Conservation (phyloP, 805 yeast genomes). For the Pichia thaimueangensis region DNA sequence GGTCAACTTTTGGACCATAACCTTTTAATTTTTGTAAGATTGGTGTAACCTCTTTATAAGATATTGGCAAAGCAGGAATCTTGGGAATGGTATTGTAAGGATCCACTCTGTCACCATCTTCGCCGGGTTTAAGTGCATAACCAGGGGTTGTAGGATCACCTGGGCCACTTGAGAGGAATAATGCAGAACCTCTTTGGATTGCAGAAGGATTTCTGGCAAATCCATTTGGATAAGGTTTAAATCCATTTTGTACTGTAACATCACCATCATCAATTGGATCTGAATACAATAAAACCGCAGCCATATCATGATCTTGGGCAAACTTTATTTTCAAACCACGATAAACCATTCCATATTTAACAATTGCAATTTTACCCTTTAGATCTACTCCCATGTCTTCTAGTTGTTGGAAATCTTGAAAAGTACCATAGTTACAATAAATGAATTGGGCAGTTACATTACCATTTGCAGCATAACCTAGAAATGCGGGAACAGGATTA, state of each 20-base stretch:
- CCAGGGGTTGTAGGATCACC: constrained; percentile 83
- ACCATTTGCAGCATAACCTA: constrained; percentile 72
- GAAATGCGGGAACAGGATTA: constrained; percentile 61
- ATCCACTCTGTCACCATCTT: constrained; percentile 41
- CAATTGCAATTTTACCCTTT: constrained; percentile 55
- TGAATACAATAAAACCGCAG: constrained; percentile 59
- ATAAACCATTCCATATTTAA: constrained; percentile 59
- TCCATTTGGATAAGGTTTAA: constrained; percentile 63
- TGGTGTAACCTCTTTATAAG: constrained; percentile 57
- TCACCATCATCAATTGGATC: constrained; percentile 64
- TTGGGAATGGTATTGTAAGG: constrained; percentile 49
- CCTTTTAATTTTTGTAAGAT: constrained; percentile 55
- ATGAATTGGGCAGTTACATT: constrained; percentile 62
- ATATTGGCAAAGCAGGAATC: constrained; percentile 68
- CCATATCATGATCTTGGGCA: constrained; percentile 67
- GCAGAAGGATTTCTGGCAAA: constrained; percentile 72
- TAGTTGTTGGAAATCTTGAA: constrained; percentile 49
- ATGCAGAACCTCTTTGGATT: constrained; percentile 72
- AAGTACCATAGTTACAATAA: constrained; percentile 65
- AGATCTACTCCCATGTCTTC: constrained; percentile 42
- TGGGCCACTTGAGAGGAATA: constrained; percentile 52
- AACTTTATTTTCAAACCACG: constrained; percentile 72
- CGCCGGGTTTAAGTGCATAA: constrained; percentile 52
- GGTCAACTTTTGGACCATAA: constrained; percentile 38
- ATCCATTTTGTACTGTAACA: constrained; percentile 49